phyloP scores from a whole-genome alignment of 352 stramenopile genomes.

The Pythium grandisporangium region DNA sequence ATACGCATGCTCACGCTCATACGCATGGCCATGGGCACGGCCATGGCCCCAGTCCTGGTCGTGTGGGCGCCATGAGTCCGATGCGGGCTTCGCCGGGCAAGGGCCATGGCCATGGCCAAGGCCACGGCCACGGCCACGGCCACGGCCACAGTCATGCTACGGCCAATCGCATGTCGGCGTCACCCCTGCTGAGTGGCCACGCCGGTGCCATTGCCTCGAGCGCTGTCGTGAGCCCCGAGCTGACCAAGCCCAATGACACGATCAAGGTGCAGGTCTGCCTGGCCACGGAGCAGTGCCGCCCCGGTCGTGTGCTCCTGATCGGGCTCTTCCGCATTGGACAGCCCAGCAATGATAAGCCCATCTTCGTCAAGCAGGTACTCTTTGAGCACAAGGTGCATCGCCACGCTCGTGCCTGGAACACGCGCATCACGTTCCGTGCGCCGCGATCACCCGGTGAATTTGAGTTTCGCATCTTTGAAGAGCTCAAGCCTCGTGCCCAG shows the following conservation, averaged over 20 bases:
- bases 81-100: too few relatives aligned
- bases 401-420: slow-evolving; percentile 53
- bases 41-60: too few relatives aligned
- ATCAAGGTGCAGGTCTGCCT: slow-evolving; percentile 72
- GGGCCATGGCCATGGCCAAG: too few relatives aligned
- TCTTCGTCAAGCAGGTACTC: slow-evolving; percentile 79
- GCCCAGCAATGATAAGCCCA: slow-evolving; percentile 66
- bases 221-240: slow-evolving; percentile 32
- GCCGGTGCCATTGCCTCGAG: slow-evolving; percentile 11
- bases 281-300: slow-evolving; percentile 41
- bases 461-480: slow-evolving; percentile 79
- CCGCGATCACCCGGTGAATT: slow-evolving; percentile 74
- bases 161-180: too few relatives aligned
- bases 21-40: too few relatives aligned
- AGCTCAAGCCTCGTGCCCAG: slow-evolving; percentile 21
- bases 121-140: too few relatives aligned
- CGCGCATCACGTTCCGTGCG: slow-evolving; percentile 72
- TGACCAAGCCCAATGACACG: slow-evolving; percentile 67
- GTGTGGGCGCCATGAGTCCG: too few relatives aligned
- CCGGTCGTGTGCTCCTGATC: slow-evolving; percentile 56
- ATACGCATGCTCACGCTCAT: too few relatives aligned
- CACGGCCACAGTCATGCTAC: too few relatives aligned
- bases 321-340: slow-evolving; percentile 72
- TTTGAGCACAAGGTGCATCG: slow-evolving; percentile 72
- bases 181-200: slow-evolving; percentile 19